Evolutionary conservation across 2,329 filamentous ascomycete species (phyloP).

Genomic region (Trichoderma guizhouense): DNA sequence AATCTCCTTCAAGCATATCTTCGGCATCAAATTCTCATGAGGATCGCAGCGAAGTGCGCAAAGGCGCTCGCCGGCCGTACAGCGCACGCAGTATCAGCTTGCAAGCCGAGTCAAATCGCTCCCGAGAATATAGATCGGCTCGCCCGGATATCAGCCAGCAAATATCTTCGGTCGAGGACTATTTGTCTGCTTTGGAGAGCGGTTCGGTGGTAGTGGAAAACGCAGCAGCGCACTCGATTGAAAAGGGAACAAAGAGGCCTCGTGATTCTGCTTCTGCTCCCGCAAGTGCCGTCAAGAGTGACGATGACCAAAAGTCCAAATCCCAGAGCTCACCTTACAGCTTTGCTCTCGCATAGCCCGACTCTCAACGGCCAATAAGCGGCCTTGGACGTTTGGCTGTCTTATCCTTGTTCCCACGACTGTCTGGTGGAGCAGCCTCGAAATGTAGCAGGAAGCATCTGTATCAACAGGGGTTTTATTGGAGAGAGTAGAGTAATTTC

Average conservation of each 20-base stretch:
- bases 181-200: background rate
- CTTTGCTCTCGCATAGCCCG: conserved; percentile 20
- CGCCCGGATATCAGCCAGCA: background rate
- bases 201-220: background rate
- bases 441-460: background rate
- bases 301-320: conserved; percentile 42
- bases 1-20: background rate
- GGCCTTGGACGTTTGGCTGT: background rate
- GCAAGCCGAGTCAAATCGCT: background rate
- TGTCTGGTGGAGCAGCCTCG: background rate
- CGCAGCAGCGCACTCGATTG: conserved; percentile 19
- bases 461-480: background rate
- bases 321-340: conserved; percentile 24
- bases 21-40: background rate
- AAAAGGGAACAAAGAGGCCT: conserved; percentile 44
- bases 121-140: background rate
- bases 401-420: background rate
- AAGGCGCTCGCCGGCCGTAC: background rate
- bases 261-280: conserved; percentile 47
- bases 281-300: conserved; percentile 45
- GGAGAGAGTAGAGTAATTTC: background rate
- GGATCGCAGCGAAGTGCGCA: background rate
- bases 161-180: background rate
- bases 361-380: background rate
- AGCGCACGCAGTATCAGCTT: background rate